Evolutionary conservation across 805 yeast genomes (phyloP).

Genomic region (Grigorovia jiainica): DNA sequence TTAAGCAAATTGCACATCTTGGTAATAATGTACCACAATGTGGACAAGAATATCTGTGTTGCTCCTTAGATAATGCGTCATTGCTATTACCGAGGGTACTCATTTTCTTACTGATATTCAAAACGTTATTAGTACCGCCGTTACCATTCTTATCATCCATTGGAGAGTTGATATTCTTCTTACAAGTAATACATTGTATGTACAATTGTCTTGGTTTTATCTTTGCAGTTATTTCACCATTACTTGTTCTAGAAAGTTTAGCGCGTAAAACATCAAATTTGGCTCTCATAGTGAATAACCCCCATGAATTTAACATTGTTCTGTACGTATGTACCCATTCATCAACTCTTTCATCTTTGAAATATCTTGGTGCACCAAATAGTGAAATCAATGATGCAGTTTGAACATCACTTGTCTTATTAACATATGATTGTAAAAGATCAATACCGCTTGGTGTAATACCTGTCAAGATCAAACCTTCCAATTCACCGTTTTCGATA

Average conservation of each 20-base stretch:
- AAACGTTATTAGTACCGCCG: not conserved
- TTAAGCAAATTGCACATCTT: constrained; percentile 78
- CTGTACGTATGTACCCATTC: constrained; percentile 73
- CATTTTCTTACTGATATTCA: no score
- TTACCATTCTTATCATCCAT: not conserved
- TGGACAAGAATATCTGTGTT: constrained; percentile 44
- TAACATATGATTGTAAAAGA: constrained; percentile 76
- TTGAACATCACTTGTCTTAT: constrained; percentile 83
- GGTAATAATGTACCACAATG: constrained; percentile 86
- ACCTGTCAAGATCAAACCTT: constrained; percentile 88
- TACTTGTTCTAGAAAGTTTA: constrained; percentile 44
- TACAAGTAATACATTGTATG: constrained; percentile 76
- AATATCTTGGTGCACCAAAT: constrained; percentile 77
- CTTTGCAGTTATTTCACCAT: constrained; percentile 39
- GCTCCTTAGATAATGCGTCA: constrained; percentile 5
- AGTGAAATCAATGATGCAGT: constrained; percentile 78
- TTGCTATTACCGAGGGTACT: constrained; percentile 10
- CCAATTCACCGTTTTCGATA: constrained; percentile 72
- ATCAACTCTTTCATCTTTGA: constrained; percentile 60
- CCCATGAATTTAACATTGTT: constrained; percentile 67
- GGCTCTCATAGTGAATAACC: constrained; percentile 67
- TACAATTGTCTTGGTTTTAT: constrained; percentile 65
- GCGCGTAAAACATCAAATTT: constrained; percentile 74
- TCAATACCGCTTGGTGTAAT: constrained; percentile 77
- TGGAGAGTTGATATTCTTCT: constrained; percentile 48